Conservation (phyloP, 1,284 basidiomycete genomes). For the Phylloboletellus chloephorus region DNA sequence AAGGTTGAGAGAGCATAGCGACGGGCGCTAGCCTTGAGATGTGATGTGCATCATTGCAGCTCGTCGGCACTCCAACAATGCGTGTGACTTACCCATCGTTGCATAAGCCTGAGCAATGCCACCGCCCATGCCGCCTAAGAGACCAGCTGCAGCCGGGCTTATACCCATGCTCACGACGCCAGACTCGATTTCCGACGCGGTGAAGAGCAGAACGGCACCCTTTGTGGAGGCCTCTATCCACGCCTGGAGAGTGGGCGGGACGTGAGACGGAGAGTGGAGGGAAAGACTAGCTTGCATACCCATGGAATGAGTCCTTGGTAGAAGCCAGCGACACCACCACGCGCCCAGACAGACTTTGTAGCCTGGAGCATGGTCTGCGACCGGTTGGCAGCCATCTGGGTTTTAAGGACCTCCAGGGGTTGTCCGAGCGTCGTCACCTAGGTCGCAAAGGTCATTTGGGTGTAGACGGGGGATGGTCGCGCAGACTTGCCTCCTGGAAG, state of each 20-base stretch:
- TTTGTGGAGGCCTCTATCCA: slow-evolving; percentile 99
- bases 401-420: slow-evolving; percentile 97
- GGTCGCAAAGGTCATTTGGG: slow-evolving; percentile 8
- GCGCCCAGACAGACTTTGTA: slow-evolving; percentile 81
- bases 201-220: slow-evolving; percentile 93
- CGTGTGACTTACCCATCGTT: slow-evolving; percentile 82
- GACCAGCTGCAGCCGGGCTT: slow-evolving; percentile 77
- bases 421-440: slow-evolving; percentile 97
- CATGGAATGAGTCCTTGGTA: slow-evolving; percentile 99
- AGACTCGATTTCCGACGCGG: slow-evolving; percentile 91
- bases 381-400: slow-evolving; percentile 95
- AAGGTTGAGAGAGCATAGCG: slow-evolving; percentile 18
- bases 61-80: slow-evolving; percentile 1
- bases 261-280: neutral
- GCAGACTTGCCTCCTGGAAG: slow-evolving; percentile 43
- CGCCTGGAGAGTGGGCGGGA: slow-evolving; percentile 50
- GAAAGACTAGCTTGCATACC: slow-evolving; percentile 45
- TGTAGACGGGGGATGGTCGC: neutral
- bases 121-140: slow-evolving; percentile 96
- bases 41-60: slow-evolving; percentile 15
- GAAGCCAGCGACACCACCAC: slow-evolving; percentile 88
- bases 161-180: slow-evolving; percentile 62
- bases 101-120: slow-evolving; percentile 98
- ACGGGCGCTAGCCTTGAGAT: slow-evolving; percentile 17
- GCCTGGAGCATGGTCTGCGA: slow-evolving; percentile 89